Evolutionary conservation across 331 rosid genomes (phyloP), one percentile per base, ranked within the genome.

Genomic region (Rosa hybrid): DNA sequence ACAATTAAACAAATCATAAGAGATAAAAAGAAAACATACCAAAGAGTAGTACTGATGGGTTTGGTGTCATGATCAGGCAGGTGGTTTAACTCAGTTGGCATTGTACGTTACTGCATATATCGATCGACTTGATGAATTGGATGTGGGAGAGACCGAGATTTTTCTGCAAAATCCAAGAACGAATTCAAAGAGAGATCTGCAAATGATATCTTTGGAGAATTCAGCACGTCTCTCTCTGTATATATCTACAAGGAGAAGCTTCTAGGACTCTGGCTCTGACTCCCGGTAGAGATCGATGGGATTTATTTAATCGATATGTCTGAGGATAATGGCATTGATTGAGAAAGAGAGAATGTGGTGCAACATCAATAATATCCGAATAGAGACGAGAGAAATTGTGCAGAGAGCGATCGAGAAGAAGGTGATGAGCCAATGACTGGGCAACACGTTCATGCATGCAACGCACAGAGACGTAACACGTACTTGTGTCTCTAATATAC

Each of bases 401-500:
- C 10, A 38, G n/a, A 14, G 42, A 51, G n/a, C 8, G 20, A 75
- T 12, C 0, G 57, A 76, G 56, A 44, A 39, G 56, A 11, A 13
- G 39, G 5, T 4, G 54, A 21, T 25, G 20, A 27, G 18, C 82
- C 71, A 70, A 60, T 71, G 34, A 42, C 3, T 11, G 8, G 3
- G 49, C 44, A 59, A 34, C 77, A 57, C 77, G 77, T 14, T 57
- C 77, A 20, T 71, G 72, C 72, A 79, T 71, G 71, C 71, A 79
- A 56, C 50, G 51, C 77, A 13, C 63, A 14, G 59, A 30, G 45
- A 71, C 45, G 82, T 46, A 45, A 79, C 82, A 30, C 34, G 34
- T 30, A 79, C 51, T 57, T 56, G 68, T 62, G 5, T 10, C 17
- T 62, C 68, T 50, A 21, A 11, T n/a, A 60, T 21, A 3, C 38